Evolutionary conservation across 1,284 basidiomycete genomes (phyloP), one percentile per base, ranked within the genome.

Genomic region (Ustilago loliicola): DNA sequence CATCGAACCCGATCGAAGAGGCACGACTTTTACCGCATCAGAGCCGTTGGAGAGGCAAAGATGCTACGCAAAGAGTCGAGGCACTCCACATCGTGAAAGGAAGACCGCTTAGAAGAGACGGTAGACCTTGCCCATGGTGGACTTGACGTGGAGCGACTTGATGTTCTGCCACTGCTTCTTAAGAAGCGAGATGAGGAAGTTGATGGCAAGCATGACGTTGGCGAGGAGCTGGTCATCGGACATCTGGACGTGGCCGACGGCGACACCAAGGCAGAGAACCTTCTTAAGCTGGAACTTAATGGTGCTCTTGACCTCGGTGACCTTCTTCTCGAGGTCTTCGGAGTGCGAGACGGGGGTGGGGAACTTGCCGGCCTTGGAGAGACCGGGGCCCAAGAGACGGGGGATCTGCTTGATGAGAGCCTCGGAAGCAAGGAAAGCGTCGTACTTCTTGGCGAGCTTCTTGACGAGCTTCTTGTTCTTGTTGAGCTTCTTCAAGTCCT

Each of bases 401-500:
- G 96, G 97, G 79, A 99, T 99, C 90, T 98, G 96, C 91, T 98
- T 99, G 91, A 99, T 98, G 83, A 99, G 91, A 77, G 94, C 90
- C 88, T 99, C 97, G 78, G 97, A 99, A 57, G 97, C 92, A 80
- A 99, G 90, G 92, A 99, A 99, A 80, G 96, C 95, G 86, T 99
- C 96, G 90, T 98, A 96, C 89, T 98, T 98, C 91, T 98, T 98
- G 80, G 96, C 96, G 84, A 99, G 94, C 91, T 88, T 99, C 92
- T 99, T 99, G 87, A 99, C 96, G 80, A 99, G 94, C 90, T 99
- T 99, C 91, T 99, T 99, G 92, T 99, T 99, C 91, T 97, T 97
- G 93, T 97, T 98, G 83, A 98, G 91, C 89, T 99, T 99, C 90
- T 99, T 99, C 89, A 99, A 91, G 89, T 99, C 96, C 86, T 99